These are phyloP conservation scores for Xenoacremonium recifei DNA, from an alignment of 2,329 filamentous ascomycete genomes.

Conservation along the genomic window DNA sequence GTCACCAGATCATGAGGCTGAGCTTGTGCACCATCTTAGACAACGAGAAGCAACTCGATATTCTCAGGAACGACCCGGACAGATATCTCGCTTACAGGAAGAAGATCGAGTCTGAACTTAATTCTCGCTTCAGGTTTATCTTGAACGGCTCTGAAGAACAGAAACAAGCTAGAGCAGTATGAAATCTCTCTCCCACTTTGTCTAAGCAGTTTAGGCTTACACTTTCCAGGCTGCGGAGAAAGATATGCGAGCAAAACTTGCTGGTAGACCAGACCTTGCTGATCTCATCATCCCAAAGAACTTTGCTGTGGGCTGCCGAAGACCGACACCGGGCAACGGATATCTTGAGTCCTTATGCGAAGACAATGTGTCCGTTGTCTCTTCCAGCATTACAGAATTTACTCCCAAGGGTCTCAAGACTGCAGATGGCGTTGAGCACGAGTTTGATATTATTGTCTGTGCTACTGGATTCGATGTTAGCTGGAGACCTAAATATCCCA, in stretches of 20 bases:
- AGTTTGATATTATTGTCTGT: constrained; percentile 31
- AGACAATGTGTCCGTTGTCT: constrained; percentile 24
- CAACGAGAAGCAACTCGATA: constrained; percentile 43
- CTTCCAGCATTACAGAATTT: constrained; percentile 19
- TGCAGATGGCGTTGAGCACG: constrained; percentile 22
- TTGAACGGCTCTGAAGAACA: constrained; percentile 37
- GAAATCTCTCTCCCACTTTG: no score
- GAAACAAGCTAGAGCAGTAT: constrained; percentile 4
- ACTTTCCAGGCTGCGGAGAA: constrained; percentile 2
- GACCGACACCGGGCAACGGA: constrained; percentile 26
- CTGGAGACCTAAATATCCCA: constrained; percentile 18
- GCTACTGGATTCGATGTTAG: constrained; percentile 33
- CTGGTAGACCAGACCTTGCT: constrained; percentile 39
- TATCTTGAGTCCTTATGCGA: constrained; percentile 27
- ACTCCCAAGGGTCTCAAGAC: constrained; percentile 29
- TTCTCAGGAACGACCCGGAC: constrained; percentile 49
- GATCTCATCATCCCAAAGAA: constrained; percentile 41
- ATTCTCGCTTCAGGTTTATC: constrained; percentile 52
- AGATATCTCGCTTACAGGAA: constrained; percentile 52
- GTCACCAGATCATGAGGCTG: no score
- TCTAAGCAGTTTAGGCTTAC: no score
- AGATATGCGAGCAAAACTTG: constrained; percentile 24
- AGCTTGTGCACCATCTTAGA: no score
- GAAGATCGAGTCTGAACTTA: constrained; percentile 47
- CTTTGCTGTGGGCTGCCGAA: constrained; percentile 12